Conservation (phyloP, 495 filamentous ascomycete species). For the Aspergillus heteromorphus region DNA sequence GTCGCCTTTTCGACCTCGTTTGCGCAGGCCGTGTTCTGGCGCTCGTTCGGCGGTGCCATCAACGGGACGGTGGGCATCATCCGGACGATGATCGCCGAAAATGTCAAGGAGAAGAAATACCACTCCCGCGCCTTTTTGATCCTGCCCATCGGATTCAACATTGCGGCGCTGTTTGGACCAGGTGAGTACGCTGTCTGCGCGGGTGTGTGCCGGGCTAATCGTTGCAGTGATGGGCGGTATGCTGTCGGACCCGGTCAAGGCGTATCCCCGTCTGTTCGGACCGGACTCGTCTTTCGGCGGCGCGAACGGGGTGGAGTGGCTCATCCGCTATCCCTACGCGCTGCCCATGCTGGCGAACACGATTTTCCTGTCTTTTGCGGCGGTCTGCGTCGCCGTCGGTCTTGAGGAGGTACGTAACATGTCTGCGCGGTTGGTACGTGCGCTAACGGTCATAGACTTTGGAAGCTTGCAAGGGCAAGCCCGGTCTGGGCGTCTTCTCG, state of each 20-base stretch:
- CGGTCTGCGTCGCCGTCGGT: conserved; percentile 54
- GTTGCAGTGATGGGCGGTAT: conserved; percentile 58
- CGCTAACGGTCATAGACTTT: conserved; percentile 24
- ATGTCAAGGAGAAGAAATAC: conserved; percentile 64
- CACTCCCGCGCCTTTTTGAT: conserved; percentile 65
- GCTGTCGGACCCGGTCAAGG: conserved; percentile 66
- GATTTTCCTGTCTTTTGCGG: conserved; percentile 53
- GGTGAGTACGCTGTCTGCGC: conserved; percentile 27
- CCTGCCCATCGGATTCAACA: conserved; percentile 72
- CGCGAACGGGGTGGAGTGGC: conserved; percentile 54
- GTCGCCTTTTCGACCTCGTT: conserved; percentile 75
- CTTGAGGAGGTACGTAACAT: conserved; percentile 61
- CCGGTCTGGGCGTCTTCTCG: conserved; percentile 31
- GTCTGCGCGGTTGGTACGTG: neutral
- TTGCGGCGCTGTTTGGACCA: conserved; percentile 73
- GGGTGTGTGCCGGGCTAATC: conserved; percentile 9
- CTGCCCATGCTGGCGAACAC: conserved; percentile 71
- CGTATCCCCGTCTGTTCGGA: conserved; percentile 64
- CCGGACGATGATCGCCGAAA: conserved; percentile 78
- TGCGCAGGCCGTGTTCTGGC: conserved; percentile 65
- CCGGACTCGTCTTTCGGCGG: conserved; percentile 47
- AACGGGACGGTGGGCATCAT: conserved; percentile 83
- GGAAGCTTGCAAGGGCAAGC: conserved; percentile 41
- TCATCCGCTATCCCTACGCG: conserved; percentile 66
- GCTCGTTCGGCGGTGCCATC: conserved; percentile 66